Evolutionary conservation across 208 protist genomes (phyloP).

Genomic region (Jaenimonas drosophilae): DNA sequence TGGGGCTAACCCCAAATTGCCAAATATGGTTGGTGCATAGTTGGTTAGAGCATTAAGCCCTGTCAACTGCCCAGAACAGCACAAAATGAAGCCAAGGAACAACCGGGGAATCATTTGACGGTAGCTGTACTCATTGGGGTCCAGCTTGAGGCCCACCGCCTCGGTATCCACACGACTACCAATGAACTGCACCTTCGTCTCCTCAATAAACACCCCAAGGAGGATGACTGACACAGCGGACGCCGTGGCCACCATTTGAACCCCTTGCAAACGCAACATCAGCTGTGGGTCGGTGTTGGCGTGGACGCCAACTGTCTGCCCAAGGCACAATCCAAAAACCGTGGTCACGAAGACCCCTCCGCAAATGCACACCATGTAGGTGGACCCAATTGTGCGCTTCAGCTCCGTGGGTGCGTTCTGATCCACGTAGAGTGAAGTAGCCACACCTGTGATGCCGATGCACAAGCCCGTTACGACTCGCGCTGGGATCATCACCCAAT

Average conservation of each 20-base stretch:
- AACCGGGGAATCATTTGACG: slow-evolving; percentile 2
- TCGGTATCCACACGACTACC: background rate
- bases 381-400: slow-evolving; percentile 11
- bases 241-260: slow-evolving; percentile 4
- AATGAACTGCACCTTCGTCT: slow-evolving; percentile 2
- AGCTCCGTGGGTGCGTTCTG: slow-evolving; percentile 8
- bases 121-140: background rate
- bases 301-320: slow-evolving; percentile 8
- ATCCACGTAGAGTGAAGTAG: slow-evolving; percentile 16
- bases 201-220: slow-evolving; percentile 1
- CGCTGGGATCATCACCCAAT: slow-evolving; percentile 15
- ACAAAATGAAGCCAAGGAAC: slow-evolving; percentile 13
- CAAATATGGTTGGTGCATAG: slow-evolving; percentile 25
- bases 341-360: slow-evolving; percentile 16
- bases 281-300: slow-evolving; percentile 8
- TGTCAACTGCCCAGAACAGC: slow-evolving; percentile 21
- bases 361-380: slow-evolving; percentile 16
- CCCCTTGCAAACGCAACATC: slow-evolving; percentile 15
- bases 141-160: background rate
- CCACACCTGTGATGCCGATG: slow-evolving; percentile 12
- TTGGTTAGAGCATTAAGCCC: slow-evolving; percentile 35
- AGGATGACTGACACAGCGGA: slow-evolving; percentile 4
- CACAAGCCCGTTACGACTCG: slow-evolving; percentile 18
- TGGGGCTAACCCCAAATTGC: slow-evolving; percentile 9
- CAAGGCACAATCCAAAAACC: slow-evolving; percentile 12